phyloP scores from a whole-genome alignment of 2,329 filamentous ascomycete genomes.

The Trichoderma asperellum region DNA sequence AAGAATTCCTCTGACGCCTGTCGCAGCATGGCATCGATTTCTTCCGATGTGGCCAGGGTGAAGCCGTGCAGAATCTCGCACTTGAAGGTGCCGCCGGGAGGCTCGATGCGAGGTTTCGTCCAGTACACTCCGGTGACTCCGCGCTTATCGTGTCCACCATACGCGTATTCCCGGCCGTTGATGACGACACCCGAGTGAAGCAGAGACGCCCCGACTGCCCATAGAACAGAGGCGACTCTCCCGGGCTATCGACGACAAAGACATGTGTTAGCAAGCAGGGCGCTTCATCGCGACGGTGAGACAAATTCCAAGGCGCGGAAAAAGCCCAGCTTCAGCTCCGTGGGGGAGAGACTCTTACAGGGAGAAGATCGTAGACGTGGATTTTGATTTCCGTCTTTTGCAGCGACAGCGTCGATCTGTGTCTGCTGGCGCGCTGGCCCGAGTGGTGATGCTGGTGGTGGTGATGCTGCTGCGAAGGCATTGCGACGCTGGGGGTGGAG shows the following conservation, averaged over 20 bases:
- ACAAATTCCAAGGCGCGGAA: neutral
- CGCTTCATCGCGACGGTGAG: neutral
- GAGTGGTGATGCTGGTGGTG: conserved; percentile 34
- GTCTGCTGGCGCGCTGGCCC: conserved; percentile 43
- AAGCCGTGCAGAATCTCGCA: conserved; percentile 79
- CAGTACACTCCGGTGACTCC: conserved; percentile 80
- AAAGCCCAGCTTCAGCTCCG: neutral
- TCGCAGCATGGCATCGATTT: conserved; percentile 72
- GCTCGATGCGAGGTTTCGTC: conserved; percentile 72
- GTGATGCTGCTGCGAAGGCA: conserved; percentile 20
- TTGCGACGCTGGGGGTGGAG: conserved; percentile 34
- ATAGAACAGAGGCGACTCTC: conserved; percentile 73
- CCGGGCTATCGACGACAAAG: conserved; percentile 60
- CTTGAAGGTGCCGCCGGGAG: conserved; percentile 77
- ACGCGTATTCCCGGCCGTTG: conserved; percentile 80
- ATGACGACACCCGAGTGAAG: conserved; percentile 85
- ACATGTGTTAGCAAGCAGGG: conserved; percentile 24
- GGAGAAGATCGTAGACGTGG: conserved; percentile 77
- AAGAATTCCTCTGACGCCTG: conserved; percentile 72
- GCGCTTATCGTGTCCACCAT: conserved; percentile 75
- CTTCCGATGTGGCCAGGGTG: conserved; percentile 67
- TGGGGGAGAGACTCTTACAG: conserved; percentile 52
- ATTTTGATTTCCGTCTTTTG: conserved; percentile 75
- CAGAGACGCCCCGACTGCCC: conserved; percentile 76
- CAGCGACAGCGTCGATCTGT: conserved; percentile 69